Conservation (phyloP, 495 filamentous ascomycete genomes). For the Barbatosphaeria neglecta region DNA sequence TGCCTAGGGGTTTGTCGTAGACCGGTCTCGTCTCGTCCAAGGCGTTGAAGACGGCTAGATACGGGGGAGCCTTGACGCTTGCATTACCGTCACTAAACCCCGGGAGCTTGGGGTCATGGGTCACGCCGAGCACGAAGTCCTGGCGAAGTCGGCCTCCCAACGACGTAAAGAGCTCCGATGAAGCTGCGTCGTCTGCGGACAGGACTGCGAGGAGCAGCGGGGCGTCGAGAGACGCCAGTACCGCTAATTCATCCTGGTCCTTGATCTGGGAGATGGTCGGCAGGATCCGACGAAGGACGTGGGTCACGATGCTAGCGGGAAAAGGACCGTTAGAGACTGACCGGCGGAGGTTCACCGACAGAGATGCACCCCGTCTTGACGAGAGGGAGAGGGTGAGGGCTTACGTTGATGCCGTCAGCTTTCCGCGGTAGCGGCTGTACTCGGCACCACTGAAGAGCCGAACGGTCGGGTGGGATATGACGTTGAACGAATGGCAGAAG, state of each 20-base stretch:
- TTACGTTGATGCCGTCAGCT: not conserved
- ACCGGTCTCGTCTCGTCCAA: not conserved
- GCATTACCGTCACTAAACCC: not conserved
- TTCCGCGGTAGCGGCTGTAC: slow-evolving; percentile 2
- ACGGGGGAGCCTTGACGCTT: not conserved
- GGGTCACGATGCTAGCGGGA: not conserved
- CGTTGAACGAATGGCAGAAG: not conserved
- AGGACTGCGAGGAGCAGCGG: slow-evolving; percentile 1
- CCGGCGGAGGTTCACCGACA: no score
- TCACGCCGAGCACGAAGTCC: slow-evolving; percentile 1
- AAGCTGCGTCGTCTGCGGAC: not conserved
- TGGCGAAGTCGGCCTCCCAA: not conserved
- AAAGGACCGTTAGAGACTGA: not conserved
- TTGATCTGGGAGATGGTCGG: not conserved
- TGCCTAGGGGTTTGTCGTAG: not conserved
- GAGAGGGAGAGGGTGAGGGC: not conserved
- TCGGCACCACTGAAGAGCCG: slow-evolving; percentile 1
- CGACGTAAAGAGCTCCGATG: not conserved
- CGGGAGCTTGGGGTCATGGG: not conserved
- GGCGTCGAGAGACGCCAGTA: not conserved
- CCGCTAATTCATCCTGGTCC: not conserved
- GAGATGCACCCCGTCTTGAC: no score
- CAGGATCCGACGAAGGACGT: not conserved
- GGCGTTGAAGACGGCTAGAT: not conserved
- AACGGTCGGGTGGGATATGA: slow-evolving; percentile 6